These are phyloP conservation scores for Linnemannia zychae DNA, from an alignment of 192 early-diverging fungal species.

Conservation along the genomic window DNA sequence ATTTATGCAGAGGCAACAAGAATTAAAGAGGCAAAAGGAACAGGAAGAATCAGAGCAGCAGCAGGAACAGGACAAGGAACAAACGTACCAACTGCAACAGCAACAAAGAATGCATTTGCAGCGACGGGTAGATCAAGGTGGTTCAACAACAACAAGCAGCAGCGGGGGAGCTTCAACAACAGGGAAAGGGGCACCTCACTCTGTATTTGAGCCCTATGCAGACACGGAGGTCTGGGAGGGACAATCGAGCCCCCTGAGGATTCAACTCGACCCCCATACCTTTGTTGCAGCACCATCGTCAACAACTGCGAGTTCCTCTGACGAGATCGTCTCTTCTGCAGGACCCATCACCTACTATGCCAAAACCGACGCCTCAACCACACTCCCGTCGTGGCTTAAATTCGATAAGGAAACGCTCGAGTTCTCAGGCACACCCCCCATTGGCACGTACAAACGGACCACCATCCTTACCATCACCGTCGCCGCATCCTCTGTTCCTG, in stretches of 20 bases:
- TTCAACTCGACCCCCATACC: conserved; percentile 12
- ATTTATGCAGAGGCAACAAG: neutral
- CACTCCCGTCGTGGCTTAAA: conserved; percentile 16
- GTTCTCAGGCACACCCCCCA: conserved; percentile 8
- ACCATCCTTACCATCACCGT: conserved; percentile 8
- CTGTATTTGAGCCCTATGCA: neutral
- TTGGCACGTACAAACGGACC: conserved; percentile 16
- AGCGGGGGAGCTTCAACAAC: neutral
- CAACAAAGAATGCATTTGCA: neutral
- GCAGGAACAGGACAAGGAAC: neutral
- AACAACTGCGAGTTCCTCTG: neutral
- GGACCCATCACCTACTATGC: conserved; percentile 14
- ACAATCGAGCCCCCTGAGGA: neutral
- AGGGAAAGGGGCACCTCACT: neutral
- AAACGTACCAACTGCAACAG: neutral
- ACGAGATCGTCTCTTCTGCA: neutral
- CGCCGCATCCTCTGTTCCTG: conserved; percentile 17
- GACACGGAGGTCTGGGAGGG: conserved; percentile 16
- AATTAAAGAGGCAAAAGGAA: too few relatives aligned
- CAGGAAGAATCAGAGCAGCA: neutral
- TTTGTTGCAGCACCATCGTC: neutral
- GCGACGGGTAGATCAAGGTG: neutral
- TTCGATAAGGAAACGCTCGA: neutral
- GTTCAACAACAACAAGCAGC: neutral
- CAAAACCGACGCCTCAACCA: neutral